These are phyloP conservation scores for Cochlearia excelsa DNA, from an alignment of 345 rosid species.

Conservation along the genomic window DNA sequence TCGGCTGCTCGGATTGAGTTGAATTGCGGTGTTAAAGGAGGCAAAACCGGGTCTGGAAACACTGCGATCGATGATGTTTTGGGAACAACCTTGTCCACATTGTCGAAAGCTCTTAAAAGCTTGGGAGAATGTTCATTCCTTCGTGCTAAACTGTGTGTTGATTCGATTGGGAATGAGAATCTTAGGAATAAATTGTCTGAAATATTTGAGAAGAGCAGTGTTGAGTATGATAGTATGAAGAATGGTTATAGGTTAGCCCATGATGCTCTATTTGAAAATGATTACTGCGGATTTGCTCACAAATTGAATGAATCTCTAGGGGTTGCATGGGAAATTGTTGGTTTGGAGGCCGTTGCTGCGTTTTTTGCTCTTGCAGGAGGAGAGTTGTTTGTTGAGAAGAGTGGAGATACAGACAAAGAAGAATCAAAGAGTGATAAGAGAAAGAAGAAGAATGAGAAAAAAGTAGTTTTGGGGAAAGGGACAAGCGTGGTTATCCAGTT, in stretches of 20 bases:
- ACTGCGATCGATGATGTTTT: conserved; percentile 32
- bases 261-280: conserved; percentile 39
- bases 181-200: conserved; percentile 36
- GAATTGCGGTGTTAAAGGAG: conserved; percentile 47
- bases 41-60: conserved; percentile 34
- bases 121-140: conserved; percentile 55
- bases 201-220: conserved; percentile 36
- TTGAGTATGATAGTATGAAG: conserved; percentile 29
- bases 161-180: conserved; percentile 36
- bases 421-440: conserved; percentile 47
- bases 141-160: conserved; percentile 47
- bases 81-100: conserved; percentile 37
- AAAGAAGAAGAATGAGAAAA: conserved; percentile 67
- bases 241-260: conserved; percentile 35
- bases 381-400: conserved; percentile 40
- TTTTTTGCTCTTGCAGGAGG: conserved; percentile 60
- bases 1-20: conserved; percentile 45
- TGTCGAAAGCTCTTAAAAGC: conserved; percentile 42
- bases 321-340: conserved; percentile 62
- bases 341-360: conserved; percentile 72
- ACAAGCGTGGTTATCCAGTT: conserved; percentile 56
- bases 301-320: conserved; percentile 45
- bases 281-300: conserved; percentile 50
- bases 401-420: conserved; percentile 40
- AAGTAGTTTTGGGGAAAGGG: conserved; percentile 69